A percentile compares a stretch with the other conserved stretches of the same genome.
These are phyloP conservation scores for Penicillium atrosanguineum DNA, from an alignment of 495 filamentous ascomycete genomes.

Conservation along the genomic window DNA sequence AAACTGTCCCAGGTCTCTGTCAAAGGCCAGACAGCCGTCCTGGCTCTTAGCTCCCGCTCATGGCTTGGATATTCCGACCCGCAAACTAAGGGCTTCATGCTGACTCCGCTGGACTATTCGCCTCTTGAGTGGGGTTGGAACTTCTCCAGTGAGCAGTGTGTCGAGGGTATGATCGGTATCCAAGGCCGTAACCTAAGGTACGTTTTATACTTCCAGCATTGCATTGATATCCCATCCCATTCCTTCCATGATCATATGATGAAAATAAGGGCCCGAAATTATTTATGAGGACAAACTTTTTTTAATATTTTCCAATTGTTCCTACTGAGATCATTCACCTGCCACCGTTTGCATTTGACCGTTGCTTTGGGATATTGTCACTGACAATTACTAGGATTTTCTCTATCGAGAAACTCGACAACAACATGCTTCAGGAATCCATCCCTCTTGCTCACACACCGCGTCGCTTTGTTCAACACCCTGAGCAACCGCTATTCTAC, in stretches of 20 bases:
- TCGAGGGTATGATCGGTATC: slow-evolving; percentile 94
- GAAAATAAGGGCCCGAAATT: slow-evolving; percentile 52
- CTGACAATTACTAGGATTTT: slow-evolving; percentile 69
- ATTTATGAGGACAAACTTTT: slow-evolving; percentile 52
- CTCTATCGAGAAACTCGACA: slow-evolving; percentile 78
- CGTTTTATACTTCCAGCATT: slow-evolving; percentile 33
- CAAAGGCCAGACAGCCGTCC: slow-evolving; percentile 78
- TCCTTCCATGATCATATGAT: slow-evolving; percentile 56
- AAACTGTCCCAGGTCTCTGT: slow-evolving; percentile 84
- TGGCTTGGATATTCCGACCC: slow-evolving; percentile 92
- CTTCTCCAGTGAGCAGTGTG: slow-evolving; percentile 89
- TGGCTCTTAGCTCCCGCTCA: slow-evolving; percentile 85
- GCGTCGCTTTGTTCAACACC: slow-evolving; percentile 80
- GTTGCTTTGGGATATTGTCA: slow-evolving; percentile 3
- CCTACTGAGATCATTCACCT: slow-evolving; percentile 57
- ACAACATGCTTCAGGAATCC: slow-evolving; percentile 83
- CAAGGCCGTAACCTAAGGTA: slow-evolving; percentile 86
- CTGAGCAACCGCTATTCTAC: slow-evolving; percentile 85
- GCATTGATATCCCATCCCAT: background rate
- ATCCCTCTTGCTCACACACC: slow-evolving; percentile 90
- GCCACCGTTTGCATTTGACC: slow-evolving; percentile 1
- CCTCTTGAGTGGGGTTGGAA: slow-evolving; percentile 94
- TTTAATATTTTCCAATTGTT: slow-evolving; percentile 68
- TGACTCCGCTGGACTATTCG: slow-evolving; percentile 84
- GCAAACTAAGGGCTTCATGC: slow-evolving; percentile 78